Percentiles rank a stretch among this genome's conserved stretches.
These are phyloP conservation scores for Arxiozyma bovina DNA, from an alignment of 1,139 yeast species.

Conservation along the genomic window DNA sequence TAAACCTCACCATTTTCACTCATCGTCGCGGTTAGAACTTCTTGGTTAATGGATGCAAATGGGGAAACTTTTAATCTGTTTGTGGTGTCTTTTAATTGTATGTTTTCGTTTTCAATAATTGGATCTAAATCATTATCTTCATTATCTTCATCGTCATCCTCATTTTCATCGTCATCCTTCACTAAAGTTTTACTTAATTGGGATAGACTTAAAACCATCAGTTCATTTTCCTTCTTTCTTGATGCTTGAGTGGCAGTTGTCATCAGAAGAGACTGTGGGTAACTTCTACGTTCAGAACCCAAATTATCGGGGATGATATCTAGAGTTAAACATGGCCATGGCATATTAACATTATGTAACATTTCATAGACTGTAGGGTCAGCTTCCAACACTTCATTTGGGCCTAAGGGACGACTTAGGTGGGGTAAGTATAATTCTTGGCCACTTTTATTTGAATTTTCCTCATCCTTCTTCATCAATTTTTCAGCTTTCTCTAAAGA, in stretches of 20 bases:
- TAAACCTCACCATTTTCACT: slow-evolving; percentile 84
- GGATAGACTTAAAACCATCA: slow-evolving; percentile 74
- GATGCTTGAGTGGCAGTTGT: slow-evolving; percentile 95
- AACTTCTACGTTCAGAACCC: slow-evolving; percentile 81
- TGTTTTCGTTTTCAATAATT: slow-evolving; percentile 69
- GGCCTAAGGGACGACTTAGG: slow-evolving; percentile 80
- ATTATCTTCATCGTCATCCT: slow-evolving; percentile 53
- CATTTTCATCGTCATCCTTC: slow-evolving; percentile 54
- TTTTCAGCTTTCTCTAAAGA: slow-evolving; percentile 32
- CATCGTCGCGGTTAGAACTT: slow-evolving; percentile 81
- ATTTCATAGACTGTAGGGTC: slow-evolving; percentile 94
- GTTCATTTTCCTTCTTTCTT: slow-evolving; percentile 76
- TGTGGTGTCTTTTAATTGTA: slow-evolving; percentile 75
- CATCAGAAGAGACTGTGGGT: slow-evolving; percentile 79
- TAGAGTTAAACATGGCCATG: slow-evolving; percentile 94
- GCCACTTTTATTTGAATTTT: slow-evolving; percentile 18
- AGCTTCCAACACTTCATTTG: slow-evolving; percentile 92
- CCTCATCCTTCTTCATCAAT: slow-evolving; percentile 30
- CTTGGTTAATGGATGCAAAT: slow-evolving; percentile 43
- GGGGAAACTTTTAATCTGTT: slow-evolving; percentile 85
- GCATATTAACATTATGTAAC: slow-evolving; percentile 87
- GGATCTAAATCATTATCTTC: slow-evolving; percentile 76
- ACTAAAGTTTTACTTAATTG: slow-evolving; percentile 78
- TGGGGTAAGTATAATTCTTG: slow-evolving; percentile 68
- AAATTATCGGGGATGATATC: slow-evolving; percentile 80